Evolutionary conservation across 768 basidiomycete genomes (phyloP).

Genomic region (Calocera viscosa): DNA sequence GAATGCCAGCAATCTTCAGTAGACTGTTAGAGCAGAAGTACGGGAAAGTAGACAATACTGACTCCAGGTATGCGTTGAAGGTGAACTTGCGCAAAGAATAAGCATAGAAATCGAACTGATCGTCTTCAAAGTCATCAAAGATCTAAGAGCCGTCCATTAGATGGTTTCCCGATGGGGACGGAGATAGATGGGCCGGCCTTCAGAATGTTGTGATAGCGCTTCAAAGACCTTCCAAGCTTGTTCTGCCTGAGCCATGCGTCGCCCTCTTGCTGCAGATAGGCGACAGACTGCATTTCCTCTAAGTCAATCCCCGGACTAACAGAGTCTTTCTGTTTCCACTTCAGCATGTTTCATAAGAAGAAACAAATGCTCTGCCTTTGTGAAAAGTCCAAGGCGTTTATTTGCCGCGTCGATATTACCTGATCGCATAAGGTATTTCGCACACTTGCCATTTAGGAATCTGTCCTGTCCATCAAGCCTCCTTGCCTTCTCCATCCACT

Average conservation of each 20-base stretch:
- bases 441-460: constrained; percentile 86
- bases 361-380: constrained; percentile 47
- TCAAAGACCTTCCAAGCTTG: constrained; percentile 65
- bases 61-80: constrained; percentile 77
- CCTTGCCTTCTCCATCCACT: constrained; percentile 66
- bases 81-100: constrained; percentile 87
- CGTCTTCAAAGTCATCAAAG: constrained; percentile 81
- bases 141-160: constrained; percentile 34
- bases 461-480: constrained; percentile 85
- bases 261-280: constrained; percentile 75
- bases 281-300: constrained; percentile 89
- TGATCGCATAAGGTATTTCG: constrained; percentile 77
- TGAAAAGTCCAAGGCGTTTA: constrained; percentile 70
- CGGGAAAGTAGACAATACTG: constrained; percentile 23
- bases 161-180: neutral
- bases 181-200: constrained; percentile 37
- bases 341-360: neutral
- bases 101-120: constrained; percentile 95
- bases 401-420: constrained; percentile 68
- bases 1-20: constrained; percentile 58
- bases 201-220: constrained; percentile 64
- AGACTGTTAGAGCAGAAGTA: constrained; percentile 7
- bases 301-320: constrained; percentile 61
- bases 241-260: constrained; percentile 53
- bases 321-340: constrained; percentile 64